Base-by-base conservation (phyloP, 352 stramenopile species). In the Globisporangium cystogenes region DNA sequence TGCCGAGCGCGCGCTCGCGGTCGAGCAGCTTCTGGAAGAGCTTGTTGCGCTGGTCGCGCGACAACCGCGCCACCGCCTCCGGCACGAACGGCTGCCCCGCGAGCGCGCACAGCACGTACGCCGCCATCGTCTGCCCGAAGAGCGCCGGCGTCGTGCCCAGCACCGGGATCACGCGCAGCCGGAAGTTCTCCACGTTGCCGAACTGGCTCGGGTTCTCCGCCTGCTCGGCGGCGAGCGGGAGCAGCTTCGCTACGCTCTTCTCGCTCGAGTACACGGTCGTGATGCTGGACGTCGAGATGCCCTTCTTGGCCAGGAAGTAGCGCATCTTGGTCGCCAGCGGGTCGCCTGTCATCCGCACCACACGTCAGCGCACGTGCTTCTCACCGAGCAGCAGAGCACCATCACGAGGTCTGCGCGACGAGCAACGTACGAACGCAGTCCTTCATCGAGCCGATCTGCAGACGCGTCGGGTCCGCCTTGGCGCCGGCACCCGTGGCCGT, bases 61-160 rank as follows among this genome's bases (percentile, higher is more conserved):
- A 86, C 43, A 93, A 61, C 27, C 79, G 65, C n/a, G 70, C 74
- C 6, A 90, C 64, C 20, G 76, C 72, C 53, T 92, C 79, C 0
- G 82, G 79, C 29, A 59, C 72, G 63, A 99, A 95, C 39, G 90
- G 90, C 43, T 97, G 88, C 11, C 83, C 72, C 29, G 93, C 94
- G 18, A 99, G 59, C 42, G 98, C 87, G 55, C 93, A 98, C 21
- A 99, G 67, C 39, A 98, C 87, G 63, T 93, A 93, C 7, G 94
- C 83, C 2, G 96, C 96, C 74, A 99, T 96, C 21, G 95, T 86
- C 66, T 99, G 94, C n/a, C 96, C 96, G 69, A 99, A 98, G 52
- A 99, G 96, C 33, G 96, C 96, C 0, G 97, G 97, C 70, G 87
- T 90, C 55, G 73, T 90, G 29, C 96, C 96, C 8, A 99, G 69